A percentile compares a stretch with the other conserved stretches of the same genome.
These are phyloP conservation scores for Neobulgaria alba DNA, from an alignment of 2,329 filamentous ascomycete species.

Conservation along the genomic window DNA sequence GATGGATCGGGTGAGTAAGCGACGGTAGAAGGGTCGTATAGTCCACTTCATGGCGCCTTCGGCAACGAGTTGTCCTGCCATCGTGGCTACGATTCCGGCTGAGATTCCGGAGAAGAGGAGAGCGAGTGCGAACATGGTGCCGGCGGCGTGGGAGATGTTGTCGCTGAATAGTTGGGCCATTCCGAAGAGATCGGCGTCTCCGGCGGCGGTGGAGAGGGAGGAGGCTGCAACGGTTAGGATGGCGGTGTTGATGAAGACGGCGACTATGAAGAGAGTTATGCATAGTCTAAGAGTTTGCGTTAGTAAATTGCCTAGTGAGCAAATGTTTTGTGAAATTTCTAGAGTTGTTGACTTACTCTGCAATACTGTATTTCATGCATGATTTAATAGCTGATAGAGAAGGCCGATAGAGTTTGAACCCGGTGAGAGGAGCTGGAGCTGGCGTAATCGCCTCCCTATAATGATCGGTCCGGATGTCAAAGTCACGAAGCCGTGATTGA, in stretches of 20 bases:
- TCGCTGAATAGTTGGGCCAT: conserved; percentile 64
- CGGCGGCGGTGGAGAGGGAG: conserved; percentile 57
- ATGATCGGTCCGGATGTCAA: conserved; percentile 48
- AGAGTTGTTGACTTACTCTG: no score
- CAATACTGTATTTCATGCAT: conserved; percentile 63
- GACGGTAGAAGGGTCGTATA: conserved; percentile 65
- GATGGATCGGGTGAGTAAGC: conserved; percentile 67
- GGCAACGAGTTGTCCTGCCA: conserved; percentile 78
- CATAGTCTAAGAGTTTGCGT: no score
- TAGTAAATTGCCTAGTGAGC: no score
- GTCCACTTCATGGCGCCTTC: conserved; percentile 73
- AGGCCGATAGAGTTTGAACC: conserved; percentile 55
- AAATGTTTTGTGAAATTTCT: no score
- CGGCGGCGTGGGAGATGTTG: conserved; percentile 61
- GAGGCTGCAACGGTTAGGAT: conserved; percentile 76
- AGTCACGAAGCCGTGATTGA: conserved; percentile 55
- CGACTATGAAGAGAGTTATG: conserved; percentile 68
- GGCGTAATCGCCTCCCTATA: conserved; percentile 26
- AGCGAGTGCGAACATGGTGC: conserved; percentile 71
- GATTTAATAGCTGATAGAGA: conserved; percentile 60
- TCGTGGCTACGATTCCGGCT: conserved; percentile 79
- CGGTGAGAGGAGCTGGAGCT: conserved; percentile 19
- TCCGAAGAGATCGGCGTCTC: conserved; percentile 67
- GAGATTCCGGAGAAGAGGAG: conserved; percentile 70
- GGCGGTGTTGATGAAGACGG: conserved; percentile 72